Evolutionary conservation across 805 yeast species (phyloP).

Genomic region (Candida morakotiae): DNA sequence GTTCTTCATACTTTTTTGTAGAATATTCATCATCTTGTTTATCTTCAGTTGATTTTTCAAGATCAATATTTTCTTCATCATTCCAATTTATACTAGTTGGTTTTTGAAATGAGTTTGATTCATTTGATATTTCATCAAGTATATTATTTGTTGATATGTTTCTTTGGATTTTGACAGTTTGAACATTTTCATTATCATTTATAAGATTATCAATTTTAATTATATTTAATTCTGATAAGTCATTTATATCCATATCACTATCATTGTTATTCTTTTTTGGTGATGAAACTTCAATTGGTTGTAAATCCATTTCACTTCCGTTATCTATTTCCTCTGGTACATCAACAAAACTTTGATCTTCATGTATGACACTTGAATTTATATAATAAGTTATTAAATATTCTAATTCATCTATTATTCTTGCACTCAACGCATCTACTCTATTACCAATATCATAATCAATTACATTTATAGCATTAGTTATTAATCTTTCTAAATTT

Average conservation of each 20-base stretch:
- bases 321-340: slow-evolving; percentile 9
- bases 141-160: slow-evolving; percentile 12
- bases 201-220: slow-evolving; percentile 34
- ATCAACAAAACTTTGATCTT: slow-evolving; percentile 12
- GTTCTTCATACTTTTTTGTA: background rate
- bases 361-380: slow-evolving; percentile 14
- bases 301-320: slow-evolving; percentile 21
- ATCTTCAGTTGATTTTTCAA: slow-evolving; percentile 19
- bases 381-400: slow-evolving; percentile 45
- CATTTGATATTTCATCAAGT: slow-evolving; percentile 4
- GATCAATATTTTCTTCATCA: slow-evolving; percentile 27
- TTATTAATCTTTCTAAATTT: slow-evolving; percentile 13
- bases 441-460: slow-evolving; percentile 26
- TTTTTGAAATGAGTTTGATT: slow-evolving; percentile 30
- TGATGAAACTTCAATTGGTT: slow-evolving; percentile 5
- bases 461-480: slow-evolving; percentile 14
- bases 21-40: background rate
- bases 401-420: slow-evolving; percentile 68
- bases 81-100: slow-evolving; percentile 43
- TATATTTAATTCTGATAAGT: slow-evolving; percentile 36
- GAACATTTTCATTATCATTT: slow-evolving; percentile 19
- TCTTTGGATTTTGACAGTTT: slow-evolving; percentile 8
- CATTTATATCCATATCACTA: slow-evolving; percentile 26
- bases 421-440: slow-evolving; percentile 64
- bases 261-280: slow-evolving; percentile 11